Base-by-base conservation (phyloP, 1,139 yeast genomes). In the Diutina rugosa region DNA sequence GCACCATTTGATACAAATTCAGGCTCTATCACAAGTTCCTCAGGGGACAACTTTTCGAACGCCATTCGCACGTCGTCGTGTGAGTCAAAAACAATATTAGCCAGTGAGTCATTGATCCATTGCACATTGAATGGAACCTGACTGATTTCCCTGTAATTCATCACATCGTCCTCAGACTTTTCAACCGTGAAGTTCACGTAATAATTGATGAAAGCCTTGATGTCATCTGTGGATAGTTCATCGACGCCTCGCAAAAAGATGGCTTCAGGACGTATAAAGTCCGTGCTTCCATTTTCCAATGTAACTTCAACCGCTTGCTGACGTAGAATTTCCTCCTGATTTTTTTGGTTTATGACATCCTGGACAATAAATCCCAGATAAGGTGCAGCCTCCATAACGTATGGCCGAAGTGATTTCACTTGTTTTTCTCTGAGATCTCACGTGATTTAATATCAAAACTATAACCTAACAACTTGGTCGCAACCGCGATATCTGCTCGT, bases 71-170 rank as follows among this genome's bases (percentile, higher is more conserved):
- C 76, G 14, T 72, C 72, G 38, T 75, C 80, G 54, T 72, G 76
- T 29, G 74, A 69, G 45, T 71, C 69, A 64, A 82, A 86, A 3
- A 77, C 81, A 16, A 84, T 66, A 58, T 81, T 82, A 32, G 84
- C 77, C 1, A 81, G 72, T 16, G 78, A 65, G 65, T 87, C 95
- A 64, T 87, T 81, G 54, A 87, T 77, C 95, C 95, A 87, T 63
- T 86, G 85, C 32, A 85, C 68, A 56, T 73, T 70, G 66, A 79
- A 83, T 26, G 64, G 29, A 6, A 58, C 55, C 14, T 49, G 55
- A 29, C 46, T 55, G 16, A 62, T 65, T 46, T 64, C 57, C 6
- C 63, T n/a, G 44, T 46, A 54, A 7, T 28, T 10, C 12, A 26
- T 41, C 14, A 10, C 41, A 58, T 62, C 56, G 60, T 49, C 63